Evolutionary conservation across 2,329 filamentous ascomycete species (phyloP), one percentile per base, ranked within the genome.

Genomic region (Cladosporium cucumerinum): DNA sequence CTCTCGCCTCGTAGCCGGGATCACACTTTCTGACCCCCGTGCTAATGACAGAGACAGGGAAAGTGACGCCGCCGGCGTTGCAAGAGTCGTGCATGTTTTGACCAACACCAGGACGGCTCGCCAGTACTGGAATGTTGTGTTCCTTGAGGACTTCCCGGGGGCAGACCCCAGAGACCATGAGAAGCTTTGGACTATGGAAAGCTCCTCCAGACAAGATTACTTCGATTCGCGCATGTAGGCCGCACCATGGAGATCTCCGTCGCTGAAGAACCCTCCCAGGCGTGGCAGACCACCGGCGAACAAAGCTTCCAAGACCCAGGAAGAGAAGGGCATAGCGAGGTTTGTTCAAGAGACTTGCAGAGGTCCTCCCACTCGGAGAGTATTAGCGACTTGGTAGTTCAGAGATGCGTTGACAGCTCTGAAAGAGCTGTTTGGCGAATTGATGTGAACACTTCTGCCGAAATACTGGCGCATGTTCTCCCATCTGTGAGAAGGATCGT

Each of bases 61-160:
- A 60, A 2, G 57, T 60, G 23, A 70, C 65, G 5, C 69, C 65
- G 7, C 46, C 46, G 11, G 61, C 49, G 34, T 57, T 51, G 23
- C 66, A 61, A 52, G 79, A 77, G 63, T 85, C 83, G 65, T 78
- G 77, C 67, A 85, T 75, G 62, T 82, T 81, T 68, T 83, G 76
- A 5, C 83, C 84, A 1, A 86, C 84, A 1, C 83, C 83, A 0
- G 79, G 79, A 0, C 82, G 77, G 48, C 82, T 77, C 4, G 77
- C 76, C 1, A 85, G 65, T 1, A 83, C 69, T 0, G 77, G 71
- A 39, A 86, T 85, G 18, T 78, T 71, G 60, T 81, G 76, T n/a
- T 75, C 71, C 5, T 77, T 60, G 1, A 86, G 76, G 23, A 81
- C 78, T 0, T 74, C 71, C 0, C 73, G 74, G 8, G 69, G 70